These are phyloP conservation scores for Astrothelium macrocarpum DNA, from an alignment of 495 filamentous ascomycete species.

Conservation along the genomic window DNA sequence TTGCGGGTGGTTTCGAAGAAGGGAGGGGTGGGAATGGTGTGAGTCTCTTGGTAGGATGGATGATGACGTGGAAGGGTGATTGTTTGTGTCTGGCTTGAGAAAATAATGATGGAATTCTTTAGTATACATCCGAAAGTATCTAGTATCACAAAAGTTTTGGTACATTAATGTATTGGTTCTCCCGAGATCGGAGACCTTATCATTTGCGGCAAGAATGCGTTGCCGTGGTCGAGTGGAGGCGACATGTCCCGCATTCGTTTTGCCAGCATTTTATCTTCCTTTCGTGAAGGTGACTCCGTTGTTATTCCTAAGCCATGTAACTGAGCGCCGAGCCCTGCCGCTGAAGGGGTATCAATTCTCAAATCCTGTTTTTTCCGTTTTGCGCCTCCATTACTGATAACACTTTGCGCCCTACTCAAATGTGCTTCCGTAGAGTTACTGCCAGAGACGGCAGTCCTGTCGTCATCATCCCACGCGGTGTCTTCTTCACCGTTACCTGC, in stretches of 20 bases:
- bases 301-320: not conserved
- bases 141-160: not conserved
- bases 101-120: not conserved
- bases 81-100: not conserved
- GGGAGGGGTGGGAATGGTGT: not conserved
- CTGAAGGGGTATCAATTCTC: slow-evolving; percentile 5
- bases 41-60: not conserved
- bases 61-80: not conserved
- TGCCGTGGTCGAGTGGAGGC: not conserved
- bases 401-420: not conserved
- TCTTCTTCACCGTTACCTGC: not conserved
- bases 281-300: not conserved
- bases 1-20: not conserved
- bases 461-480: not conserved
- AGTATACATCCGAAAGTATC: not conserved
- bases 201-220: not conserved
- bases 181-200: not conserved
- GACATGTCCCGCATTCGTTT: not conserved
- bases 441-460: not conserved
- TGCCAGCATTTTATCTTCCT: not conserved
- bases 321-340: not conserved
- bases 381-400: not conserved
- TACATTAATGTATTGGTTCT: not conserved
- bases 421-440: not conserved
- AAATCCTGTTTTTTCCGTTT: not conserved